Evolutionary conservation across 2,329 filamentous ascomycete species (phyloP).

Genomic region (Paraconiothyrium sp.): DNA sequence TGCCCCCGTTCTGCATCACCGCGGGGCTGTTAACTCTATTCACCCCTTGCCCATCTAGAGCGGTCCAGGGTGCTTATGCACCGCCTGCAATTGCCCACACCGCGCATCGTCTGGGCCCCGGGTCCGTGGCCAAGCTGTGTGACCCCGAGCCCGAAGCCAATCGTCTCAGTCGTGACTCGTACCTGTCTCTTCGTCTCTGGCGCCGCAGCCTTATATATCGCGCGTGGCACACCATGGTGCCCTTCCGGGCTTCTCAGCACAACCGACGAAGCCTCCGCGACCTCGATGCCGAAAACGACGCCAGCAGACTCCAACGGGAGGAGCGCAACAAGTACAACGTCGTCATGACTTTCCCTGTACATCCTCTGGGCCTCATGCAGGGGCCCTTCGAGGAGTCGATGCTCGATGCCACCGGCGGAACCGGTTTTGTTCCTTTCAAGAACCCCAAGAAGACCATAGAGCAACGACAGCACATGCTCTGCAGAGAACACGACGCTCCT

Average conservation of each 20-base stretch:
- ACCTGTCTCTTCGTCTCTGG: constrained; percentile 27
- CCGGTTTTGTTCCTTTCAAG: constrained; percentile 47
- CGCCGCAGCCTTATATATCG: constrained; percentile 18
- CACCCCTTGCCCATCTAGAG: constrained; percentile 15
- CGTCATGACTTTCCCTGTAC: constrained; percentile 60
- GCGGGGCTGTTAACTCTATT: constrained; percentile 8
- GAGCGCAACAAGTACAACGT: constrained; percentile 38
- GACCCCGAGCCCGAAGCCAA: constrained; percentile 30
- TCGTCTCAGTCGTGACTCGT: constrained; percentile 16
- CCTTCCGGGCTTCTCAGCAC: constrained; percentile 27
- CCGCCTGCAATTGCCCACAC: constrained; percentile 31
- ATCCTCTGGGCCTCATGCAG: constrained; percentile 81
- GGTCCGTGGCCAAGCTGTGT: constrained; percentile 35
- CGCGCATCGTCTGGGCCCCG: constrained; percentile 30
- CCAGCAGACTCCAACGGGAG: constrained; percentile 35
- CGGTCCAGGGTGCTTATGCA: constrained; percentile 38
- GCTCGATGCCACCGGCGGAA: constrained; percentile 68
- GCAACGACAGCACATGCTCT: constrained; percentile 53
- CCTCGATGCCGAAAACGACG: constrained; percentile 16
- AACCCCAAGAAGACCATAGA: constrained; percentile 52
- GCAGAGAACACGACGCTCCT: constrained; percentile 70
- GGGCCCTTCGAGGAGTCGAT: constrained; percentile 85
- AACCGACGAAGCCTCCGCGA: constrained; percentile 21
- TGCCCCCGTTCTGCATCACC: constrained; percentile 8
- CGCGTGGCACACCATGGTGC: constrained; percentile 26